Percentiles rank a stretch among this genome's conserved stretches.
Conservation (phyloP, 225 moss, liverwort and hornwort genomes). For the Pleurozium schreberi region DNA sequence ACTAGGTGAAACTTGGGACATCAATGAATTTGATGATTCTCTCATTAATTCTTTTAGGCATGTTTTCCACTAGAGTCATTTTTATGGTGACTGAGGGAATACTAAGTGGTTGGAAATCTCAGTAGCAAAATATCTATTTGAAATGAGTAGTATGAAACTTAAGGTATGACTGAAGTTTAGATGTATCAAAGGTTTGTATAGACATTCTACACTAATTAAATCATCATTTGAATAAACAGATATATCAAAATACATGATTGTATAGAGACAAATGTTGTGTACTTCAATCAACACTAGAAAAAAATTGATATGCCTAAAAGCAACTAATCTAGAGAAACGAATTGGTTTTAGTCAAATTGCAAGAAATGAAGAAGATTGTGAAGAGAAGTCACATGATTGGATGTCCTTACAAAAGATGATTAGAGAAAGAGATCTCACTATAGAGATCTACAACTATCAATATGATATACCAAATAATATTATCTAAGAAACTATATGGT, state of each 20-base stretch:
- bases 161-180: too few species aligned
- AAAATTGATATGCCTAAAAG: rapidly evolving
- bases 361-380: background rate
- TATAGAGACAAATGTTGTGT: rapidly evolving
- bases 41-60: background rate
- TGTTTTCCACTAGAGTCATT: background rate
- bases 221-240: too few species aligned
- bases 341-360: background rate
- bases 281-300: too few species aligned
- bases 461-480: background rate
- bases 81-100: rapidly evolving
- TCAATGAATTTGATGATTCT: background rate
- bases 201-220: too few species aligned
- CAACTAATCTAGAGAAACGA: background rate
- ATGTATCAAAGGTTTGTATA: background rate
- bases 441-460: background rate
- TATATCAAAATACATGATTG: too few species aligned
- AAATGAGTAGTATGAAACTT: background rate
- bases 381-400: too few species aligned
- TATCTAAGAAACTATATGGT: background rate
- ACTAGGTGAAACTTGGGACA: background rate
- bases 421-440: too few species aligned
- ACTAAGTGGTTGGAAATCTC: rapidly evolving
- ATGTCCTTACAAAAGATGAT: background rate
- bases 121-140: rapidly evolving